These are phyloP conservation scores for Luffa acutangula DNA, from an alignment of 306 rosid species.

Conservation along the genomic window DNA sequence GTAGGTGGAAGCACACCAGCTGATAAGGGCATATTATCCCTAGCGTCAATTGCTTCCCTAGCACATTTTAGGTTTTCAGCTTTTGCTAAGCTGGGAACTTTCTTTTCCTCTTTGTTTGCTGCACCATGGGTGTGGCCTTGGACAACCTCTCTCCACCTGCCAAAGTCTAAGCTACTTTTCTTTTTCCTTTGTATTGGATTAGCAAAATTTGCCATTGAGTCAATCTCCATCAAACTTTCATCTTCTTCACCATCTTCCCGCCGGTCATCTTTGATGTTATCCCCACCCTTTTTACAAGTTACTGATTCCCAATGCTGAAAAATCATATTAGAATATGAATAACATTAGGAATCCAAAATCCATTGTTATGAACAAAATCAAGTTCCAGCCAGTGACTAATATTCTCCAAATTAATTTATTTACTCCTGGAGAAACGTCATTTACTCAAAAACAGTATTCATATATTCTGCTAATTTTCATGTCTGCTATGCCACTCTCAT, in stretches of 20 bases:
- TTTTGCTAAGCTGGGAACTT: slow-evolving; percentile 2
- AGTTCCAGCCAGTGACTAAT: neutral
- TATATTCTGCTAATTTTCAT: neutral
- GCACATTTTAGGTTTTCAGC: slow-evolving; percentile 14
- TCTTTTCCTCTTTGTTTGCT: slow-evolving; percentile 21
- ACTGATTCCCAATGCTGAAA: slow-evolving; percentile 74
- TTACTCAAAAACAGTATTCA: neutral
- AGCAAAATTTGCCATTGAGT: slow-evolving; percentile 38
- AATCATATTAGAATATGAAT: slow-evolving; percentile 20
- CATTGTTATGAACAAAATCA: neutral
- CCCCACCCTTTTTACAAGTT: slow-evolving; percentile 21
- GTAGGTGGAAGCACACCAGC: slow-evolving; percentile 10
- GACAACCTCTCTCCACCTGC: slow-evolving; percentile 49
- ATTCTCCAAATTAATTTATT: neutral
- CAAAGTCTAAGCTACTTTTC: slow-evolving; percentile 51
- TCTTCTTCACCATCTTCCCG: slow-evolving; percentile 34
- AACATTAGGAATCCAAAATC: neutral
- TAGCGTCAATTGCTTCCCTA: slow-evolving; percentile 15
- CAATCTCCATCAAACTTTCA: slow-evolving; percentile 29
- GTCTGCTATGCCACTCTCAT: neutral
- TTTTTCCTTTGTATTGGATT: slow-evolving; percentile 55
- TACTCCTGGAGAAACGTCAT: neutral
- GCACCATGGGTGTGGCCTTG: slow-evolving; percentile 24
- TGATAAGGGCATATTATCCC: slow-evolving; percentile 19
- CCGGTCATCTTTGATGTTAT: slow-evolving; percentile 15